Evolutionary conservation across 2,329 filamentous ascomycete genomes (phyloP).

Genomic region (Epicoccum sorghinum): DNA sequence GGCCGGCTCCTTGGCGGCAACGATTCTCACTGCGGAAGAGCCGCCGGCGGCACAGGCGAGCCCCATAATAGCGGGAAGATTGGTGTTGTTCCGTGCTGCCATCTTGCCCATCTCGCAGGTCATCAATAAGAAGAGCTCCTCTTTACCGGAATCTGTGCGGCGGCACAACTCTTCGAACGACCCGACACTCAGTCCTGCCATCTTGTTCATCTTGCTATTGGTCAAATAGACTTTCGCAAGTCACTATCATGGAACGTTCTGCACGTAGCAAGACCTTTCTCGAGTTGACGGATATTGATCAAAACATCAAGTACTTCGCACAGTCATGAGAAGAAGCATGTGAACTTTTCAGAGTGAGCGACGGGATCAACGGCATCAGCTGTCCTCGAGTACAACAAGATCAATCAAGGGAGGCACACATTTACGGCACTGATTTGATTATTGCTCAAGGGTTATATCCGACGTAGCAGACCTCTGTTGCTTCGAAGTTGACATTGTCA

Average conservation of each 20-base stretch:
- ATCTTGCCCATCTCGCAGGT: not conserved
- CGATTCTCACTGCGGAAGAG: not conserved
- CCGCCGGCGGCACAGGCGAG: not conserved
- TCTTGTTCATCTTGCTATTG: constrained; percentile 3
- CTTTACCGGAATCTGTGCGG: not conserved
- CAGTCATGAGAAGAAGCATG: not conserved
- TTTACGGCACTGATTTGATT: no score
- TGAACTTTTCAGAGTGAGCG: not conserved
- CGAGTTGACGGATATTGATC: not conserved
- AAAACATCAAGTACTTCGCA: not conserved
- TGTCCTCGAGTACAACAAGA: not conserved
- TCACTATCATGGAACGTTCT: not conserved
- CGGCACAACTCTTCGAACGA: not conserved
- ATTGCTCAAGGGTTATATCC: no score
- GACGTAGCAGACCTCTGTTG: no score
- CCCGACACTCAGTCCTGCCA: no score
- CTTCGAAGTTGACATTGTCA: no score
- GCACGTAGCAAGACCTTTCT: not conserved
- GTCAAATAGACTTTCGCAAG: not conserved
- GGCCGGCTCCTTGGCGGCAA: not conserved
- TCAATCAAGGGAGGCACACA: not conserved
- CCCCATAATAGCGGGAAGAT: constrained; percentile 12
- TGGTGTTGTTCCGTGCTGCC: constrained; percentile 9
- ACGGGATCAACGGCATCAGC: not conserved
- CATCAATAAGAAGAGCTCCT: not conserved